Percentiles rank a stretch among this genome's conserved stretches.
These are phyloP conservation scores for Aspergillus jensenii DNA, from an alignment of 2,329 filamentous ascomycete genomes.

Conservation along the genomic window DNA sequence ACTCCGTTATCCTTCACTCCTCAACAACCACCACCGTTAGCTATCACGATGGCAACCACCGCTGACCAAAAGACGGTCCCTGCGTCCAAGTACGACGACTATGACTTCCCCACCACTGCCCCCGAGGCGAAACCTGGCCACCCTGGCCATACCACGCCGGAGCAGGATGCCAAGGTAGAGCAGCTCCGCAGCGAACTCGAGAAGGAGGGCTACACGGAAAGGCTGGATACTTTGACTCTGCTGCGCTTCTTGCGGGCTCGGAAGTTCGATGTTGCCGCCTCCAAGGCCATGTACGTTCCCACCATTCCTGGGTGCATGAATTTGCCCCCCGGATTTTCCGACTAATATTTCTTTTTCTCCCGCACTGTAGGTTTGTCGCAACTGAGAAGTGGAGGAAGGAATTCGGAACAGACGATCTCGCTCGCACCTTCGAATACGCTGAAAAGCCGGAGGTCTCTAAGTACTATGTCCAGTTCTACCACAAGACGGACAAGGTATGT, in stretches of 20 bases:
- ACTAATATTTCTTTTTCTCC: background rate
- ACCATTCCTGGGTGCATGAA: background rate
- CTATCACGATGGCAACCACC: slow-evolving; percentile 31
- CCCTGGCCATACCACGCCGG: slow-evolving; percentile 79
- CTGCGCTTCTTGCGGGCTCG: slow-evolving; percentile 88
- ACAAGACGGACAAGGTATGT: slow-evolving; percentile 66
- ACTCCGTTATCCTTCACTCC: background rate
- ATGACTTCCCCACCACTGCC: slow-evolving; percentile 83
- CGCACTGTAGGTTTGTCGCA: slow-evolving; percentile 72
- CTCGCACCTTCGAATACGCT: slow-evolving; percentile 79
- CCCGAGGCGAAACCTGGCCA: slow-evolving; percentile 72
- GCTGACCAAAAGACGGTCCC: slow-evolving; percentile 47
- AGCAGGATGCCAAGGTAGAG: slow-evolving; percentile 85
- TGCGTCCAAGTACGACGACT: slow-evolving; percentile 93
- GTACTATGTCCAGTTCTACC: slow-evolving; percentile 98
- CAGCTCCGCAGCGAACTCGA: slow-evolving; percentile 86
- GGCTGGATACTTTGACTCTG: slow-evolving; percentile 90
- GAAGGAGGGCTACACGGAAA: slow-evolving; percentile 74
- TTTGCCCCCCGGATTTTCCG: background rate
- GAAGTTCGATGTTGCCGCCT: slow-evolving; percentile 83
- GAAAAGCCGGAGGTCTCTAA: slow-evolving; percentile 82
- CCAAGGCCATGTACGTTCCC: slow-evolving; percentile 79
- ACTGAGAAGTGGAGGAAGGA: slow-evolving; percentile 89
- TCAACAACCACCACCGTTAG: slow-evolving; percentile 3
- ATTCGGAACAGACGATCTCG: slow-evolving; percentile 77